Percentiles rank a stretch among this genome's conserved stretches.
Evolutionary conservation across 1,139 yeast species (phyloP).

Genomic region (Kodamaea sp.): DNA sequence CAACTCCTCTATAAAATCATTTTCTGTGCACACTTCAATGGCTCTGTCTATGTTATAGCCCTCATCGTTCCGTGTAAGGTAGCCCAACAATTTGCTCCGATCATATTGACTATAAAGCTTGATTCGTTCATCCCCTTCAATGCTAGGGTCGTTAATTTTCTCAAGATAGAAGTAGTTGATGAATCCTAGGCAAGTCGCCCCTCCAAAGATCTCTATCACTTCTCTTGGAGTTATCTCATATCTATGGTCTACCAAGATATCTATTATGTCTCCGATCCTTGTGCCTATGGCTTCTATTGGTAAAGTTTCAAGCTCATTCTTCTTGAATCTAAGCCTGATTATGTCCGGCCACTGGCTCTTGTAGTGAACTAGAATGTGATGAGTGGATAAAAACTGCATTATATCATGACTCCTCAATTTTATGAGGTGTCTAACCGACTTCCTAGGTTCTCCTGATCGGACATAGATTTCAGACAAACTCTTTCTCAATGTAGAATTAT

Average conservation of each 20-base stretch:
- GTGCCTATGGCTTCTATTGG: constrained; percentile 46
- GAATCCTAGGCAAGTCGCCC: constrained; percentile 37
- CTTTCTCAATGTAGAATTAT: constrained; percentile 36
- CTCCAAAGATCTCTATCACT: constrained; percentile 49
- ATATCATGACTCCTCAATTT: constrained; percentile 55
- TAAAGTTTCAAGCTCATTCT: constrained; percentile 30
- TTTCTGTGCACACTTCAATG: constrained; percentile 58
- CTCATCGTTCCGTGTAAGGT: constrained; percentile 19
- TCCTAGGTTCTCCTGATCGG: constrained; percentile 55
- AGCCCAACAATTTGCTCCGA: constrained; percentile 53
- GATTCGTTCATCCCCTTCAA: constrained; percentile 62
- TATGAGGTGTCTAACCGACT: constrained; percentile 66
- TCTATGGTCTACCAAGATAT: constrained; percentile 61
- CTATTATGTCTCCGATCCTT: constrained; percentile 47
- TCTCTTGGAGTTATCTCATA: constrained; percentile 60
- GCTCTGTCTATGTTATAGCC: constrained; percentile 70
- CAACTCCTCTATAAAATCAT: constrained; percentile 61
- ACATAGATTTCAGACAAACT: constrained; percentile 60
- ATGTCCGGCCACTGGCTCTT: constrained; percentile 53
- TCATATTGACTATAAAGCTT: constrained; percentile 64
- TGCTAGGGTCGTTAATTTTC: constrained; percentile 22
- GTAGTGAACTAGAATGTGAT: constrained; percentile 62
- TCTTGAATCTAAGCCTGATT: constrained; percentile 44
- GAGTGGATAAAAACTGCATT: constrained; percentile 55
- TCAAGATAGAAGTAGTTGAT: constrained; percentile 65